Conservation (phyloP, 768 basidiomycete species). For the Podaxis pistillaris region DNA sequence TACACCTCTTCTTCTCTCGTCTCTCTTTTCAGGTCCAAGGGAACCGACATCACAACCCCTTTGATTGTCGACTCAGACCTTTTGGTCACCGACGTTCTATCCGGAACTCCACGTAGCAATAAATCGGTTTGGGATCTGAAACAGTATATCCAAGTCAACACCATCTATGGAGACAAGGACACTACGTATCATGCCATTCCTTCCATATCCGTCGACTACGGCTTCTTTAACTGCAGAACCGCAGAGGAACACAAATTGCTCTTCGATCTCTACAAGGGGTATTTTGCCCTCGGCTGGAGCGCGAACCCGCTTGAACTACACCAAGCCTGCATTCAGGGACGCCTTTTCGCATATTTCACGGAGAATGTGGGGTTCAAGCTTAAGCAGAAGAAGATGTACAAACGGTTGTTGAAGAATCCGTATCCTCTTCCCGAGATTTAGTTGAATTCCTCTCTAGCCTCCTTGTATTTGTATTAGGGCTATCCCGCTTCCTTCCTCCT, state of each 20-base stretch:
- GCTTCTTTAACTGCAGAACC: slow-evolving; percentile 32
- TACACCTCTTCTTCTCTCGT: slow-evolving; percentile 23
- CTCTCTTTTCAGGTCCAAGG: slow-evolving; percentile 25
- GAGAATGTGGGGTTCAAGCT: slow-evolving; percentile 17
- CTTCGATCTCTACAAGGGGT: slow-evolving; percentile 29
- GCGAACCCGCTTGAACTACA: slow-evolving; percentile 33
- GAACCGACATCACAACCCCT: slow-evolving; percentile 11
- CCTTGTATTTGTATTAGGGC: background rate
- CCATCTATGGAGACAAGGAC: slow-evolving; percentile 12
- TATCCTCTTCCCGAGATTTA: slow-evolving; percentile 21
- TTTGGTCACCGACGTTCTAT: slow-evolving; percentile 26
- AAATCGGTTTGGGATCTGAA: slow-evolving; percentile 39
- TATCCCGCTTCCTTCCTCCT: background rate
- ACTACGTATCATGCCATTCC: slow-evolving; percentile 1
- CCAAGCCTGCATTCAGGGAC: slow-evolving; percentile 31
- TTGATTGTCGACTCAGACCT: slow-evolving; percentile 1
- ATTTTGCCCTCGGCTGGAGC: slow-evolving; percentile 22
- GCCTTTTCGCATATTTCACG: slow-evolving; percentile 26
- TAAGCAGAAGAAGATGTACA: slow-evolving; percentile 25
- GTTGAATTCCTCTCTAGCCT: background rate
- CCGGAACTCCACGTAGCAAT: slow-evolving; percentile 10
- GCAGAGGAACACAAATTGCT: slow-evolving; percentile 25
- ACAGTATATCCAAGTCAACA: slow-evolving; percentile 19
- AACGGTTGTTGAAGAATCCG: slow-evolving; percentile 29
- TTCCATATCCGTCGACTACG: slow-evolving; percentile 29